These are phyloP conservation scores for Cynanchum wilfordii DNA, from an alignment of 257 asterid species.

Conservation along the genomic window DNA sequence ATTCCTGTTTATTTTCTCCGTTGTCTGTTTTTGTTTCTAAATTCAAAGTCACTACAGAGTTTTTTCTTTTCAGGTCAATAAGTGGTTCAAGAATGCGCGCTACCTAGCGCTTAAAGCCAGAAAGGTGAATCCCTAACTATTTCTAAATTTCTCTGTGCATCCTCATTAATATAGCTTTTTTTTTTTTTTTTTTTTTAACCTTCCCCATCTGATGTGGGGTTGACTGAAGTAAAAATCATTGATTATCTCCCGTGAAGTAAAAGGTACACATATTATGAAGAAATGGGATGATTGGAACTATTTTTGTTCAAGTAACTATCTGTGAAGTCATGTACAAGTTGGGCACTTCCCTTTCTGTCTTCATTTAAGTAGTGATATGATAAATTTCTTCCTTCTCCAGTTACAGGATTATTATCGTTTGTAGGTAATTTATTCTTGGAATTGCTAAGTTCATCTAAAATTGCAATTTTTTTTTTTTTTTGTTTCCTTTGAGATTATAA, in stretches of 20 bases:
- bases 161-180: conserved; percentile 4
- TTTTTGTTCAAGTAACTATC: neutral
- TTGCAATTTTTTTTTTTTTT: conserved; percentile 4
- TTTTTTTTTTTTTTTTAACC: neutral
- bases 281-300: neutral
- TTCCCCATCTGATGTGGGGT: neutral
- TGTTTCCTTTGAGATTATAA: neutral
- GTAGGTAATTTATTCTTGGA: neutral
- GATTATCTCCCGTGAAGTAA: neutral
- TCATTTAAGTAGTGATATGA: neutral
- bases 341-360: neutral
- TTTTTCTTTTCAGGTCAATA: conserved; percentile 68
- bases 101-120: conserved; percentile 87
- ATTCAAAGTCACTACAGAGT: neutral
- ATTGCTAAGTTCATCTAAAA: neutral
- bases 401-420: neutral
- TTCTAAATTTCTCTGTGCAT: conserved; percentile 6
- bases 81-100: conserved; percentile 99
- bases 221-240: neutral
- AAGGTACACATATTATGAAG: neutral
- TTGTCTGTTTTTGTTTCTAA: neutral
- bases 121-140: conserved; percentile 49
- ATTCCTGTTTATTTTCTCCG: neutral
- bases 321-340: neutral
- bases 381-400: neutral